Conservation (phyloP, 306 rosid species). For the Amphicarpaea edgeworthii region DNA sequence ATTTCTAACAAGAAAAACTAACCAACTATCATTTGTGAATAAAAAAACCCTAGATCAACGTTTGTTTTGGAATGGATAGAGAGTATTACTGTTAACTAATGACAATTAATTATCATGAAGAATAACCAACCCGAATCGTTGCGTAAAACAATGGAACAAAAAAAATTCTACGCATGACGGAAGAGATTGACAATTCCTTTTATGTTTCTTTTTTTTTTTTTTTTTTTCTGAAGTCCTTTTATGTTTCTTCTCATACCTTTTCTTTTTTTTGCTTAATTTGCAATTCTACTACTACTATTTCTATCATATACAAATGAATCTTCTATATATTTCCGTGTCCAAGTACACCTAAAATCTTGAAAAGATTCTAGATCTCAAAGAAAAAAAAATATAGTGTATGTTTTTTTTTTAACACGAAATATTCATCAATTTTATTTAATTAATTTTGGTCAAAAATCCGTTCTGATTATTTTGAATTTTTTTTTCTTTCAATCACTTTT, state of each 20-base stretch:
- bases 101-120: background rate
- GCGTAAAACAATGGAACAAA: background rate
- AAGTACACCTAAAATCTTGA: background rate
- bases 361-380: slow-evolving; percentile 26
- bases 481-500: no score
- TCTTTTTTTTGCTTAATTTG: background rate
- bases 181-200: background rate
- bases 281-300: background rate
- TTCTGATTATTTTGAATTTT: no score
- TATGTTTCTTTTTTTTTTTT: no score
- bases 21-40: no score
- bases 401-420: no score
- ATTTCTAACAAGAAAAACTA: no score
- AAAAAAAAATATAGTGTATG: no score
- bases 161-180: background rate
- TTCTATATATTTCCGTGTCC: background rate
- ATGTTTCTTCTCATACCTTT: background rate
- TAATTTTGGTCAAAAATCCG: no score
- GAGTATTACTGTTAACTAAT: no score
- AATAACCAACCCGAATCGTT: background rate
- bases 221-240: background rate
- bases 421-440: no score
- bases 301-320: background rate
- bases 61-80: no score
- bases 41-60: no score